phyloP scores from a whole-genome alignment of 1,284 basidiomycete species.

The Pyrrhoderma noxium region DNA sequence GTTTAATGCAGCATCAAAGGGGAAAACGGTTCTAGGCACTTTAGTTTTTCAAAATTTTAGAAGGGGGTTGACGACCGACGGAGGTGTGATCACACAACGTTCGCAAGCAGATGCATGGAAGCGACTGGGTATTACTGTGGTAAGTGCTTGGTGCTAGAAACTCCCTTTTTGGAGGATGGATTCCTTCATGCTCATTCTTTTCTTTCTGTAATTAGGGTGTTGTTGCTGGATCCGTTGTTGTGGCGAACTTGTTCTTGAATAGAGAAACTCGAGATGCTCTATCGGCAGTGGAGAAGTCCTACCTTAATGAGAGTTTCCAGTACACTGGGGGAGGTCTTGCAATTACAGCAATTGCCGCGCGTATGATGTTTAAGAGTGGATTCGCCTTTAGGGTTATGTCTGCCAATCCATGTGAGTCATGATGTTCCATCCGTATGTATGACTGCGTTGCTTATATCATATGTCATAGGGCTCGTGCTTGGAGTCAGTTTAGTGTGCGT shows the following conservation, averaged over 20 bases:
- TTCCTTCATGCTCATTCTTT: not conserved
- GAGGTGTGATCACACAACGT: conserved; percentile 31
- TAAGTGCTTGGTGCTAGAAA: conserved; percentile 24
- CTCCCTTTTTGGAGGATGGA: not conserved
- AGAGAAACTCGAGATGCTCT: conserved; percentile 70
- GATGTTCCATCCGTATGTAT: not conserved
- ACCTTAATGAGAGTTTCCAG: conserved; percentile 79
- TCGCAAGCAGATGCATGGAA: conserved; percentile 40
- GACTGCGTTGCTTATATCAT: not conserved
- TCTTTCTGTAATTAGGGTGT: conserved; percentile 38
- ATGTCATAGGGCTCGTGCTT: conserved; percentile 62
- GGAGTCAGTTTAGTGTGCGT: conserved; percentile 65
- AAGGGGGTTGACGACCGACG: conserved; percentile 38
- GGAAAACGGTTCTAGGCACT: conserved; percentile 1
- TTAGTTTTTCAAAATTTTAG: conserved; percentile 18
- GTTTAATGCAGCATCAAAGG: conserved; percentile 8
- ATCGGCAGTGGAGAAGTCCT: conserved; percentile 51
- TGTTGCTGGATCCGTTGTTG: conserved; percentile 61
- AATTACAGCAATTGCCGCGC: conserved; percentile 72
- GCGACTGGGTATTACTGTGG: conserved; percentile 43
- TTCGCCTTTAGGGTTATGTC: conserved; percentile 75
- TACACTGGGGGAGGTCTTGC: conserved; percentile 80
- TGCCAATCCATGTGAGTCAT: conserved; percentile 69
- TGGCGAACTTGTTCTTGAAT: conserved; percentile 62
- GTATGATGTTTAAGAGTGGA: conserved; percentile 71